phyloP scores from a whole-genome alignment of 768 basidiomycete species.

The Tremella mesenterica region DNA sequence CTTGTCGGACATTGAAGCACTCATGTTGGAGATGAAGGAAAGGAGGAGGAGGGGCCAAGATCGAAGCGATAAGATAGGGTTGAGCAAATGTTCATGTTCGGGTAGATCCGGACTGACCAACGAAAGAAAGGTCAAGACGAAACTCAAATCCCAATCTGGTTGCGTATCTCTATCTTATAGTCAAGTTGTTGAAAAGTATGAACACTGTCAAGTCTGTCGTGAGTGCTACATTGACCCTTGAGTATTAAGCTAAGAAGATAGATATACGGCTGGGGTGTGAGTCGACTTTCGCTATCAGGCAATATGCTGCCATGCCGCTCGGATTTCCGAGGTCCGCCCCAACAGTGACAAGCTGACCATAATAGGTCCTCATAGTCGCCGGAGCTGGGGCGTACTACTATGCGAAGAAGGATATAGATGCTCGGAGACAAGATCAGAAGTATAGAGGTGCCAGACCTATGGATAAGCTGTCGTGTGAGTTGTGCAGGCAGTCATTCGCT shows the following conservation, averaged over 20 bases:
- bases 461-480: constrained; percentile 26
- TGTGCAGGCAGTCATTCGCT: neutral
- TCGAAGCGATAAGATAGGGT: too few species aligned
- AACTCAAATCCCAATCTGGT: too few species aligned
- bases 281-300: constrained; percentile 1
- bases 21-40: too few species aligned
- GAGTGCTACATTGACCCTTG: neutral
- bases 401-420: constrained; percentile 25
- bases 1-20: too few species aligned
- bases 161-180: neutral
- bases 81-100: too few species aligned
- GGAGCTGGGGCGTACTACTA: constrained; percentile 23
- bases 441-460: constrained; percentile 12
- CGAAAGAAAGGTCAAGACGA: too few species aligned
- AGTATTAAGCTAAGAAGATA: neutral
- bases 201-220: constrained; percentile 30
- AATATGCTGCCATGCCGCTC: neutral
- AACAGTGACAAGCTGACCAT: neutral
- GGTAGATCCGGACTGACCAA: too few species aligned
- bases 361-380: constrained; percentile 25
- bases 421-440: constrained; percentile 14
- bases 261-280: constrained; percentile 35
- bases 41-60: too few species aligned
- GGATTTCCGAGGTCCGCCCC: neutral
- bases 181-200: constrained; percentile 9